Conservation (phyloP, 2,329 filamentous ascomycete genomes). For the Penicillium sp. region DNA sequence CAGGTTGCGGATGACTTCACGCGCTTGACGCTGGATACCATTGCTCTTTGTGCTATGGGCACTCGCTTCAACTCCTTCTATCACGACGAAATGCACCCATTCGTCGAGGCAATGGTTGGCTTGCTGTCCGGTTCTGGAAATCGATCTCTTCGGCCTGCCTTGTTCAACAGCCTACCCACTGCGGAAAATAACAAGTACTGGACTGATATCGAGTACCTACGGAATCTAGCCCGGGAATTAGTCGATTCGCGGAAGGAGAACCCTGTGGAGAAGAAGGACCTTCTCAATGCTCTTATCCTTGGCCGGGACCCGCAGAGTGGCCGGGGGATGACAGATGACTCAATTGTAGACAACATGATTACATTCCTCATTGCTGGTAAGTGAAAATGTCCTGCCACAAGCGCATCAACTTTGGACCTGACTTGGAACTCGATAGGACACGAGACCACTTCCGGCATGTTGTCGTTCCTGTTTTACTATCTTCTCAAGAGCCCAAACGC, state of each 20-base stretch:
- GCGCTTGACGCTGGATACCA: constrained; percentile 68
- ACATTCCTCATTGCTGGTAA: constrained; percentile 66
- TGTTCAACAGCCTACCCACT: constrained; percentile 47
- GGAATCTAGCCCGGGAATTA: constrained; percentile 58
- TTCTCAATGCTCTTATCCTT: constrained; percentile 68
- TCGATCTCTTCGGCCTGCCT: constrained; percentile 49
- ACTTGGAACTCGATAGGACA: constrained; percentile 48
- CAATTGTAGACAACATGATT: constrained; percentile 68
- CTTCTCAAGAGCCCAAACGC: constrained; percentile 61
- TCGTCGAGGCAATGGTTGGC: constrained; percentile 65
- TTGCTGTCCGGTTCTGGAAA: constrained; percentile 58
- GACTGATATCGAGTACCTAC: constrained; percentile 45
- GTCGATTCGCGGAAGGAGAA: constrained; percentile 58
- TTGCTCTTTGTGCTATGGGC: constrained; percentile 69
- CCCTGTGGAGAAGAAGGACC: constrained; percentile 60
- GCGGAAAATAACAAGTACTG: constrained; percentile 33
- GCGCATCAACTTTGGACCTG: neutral
- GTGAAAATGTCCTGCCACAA: neutral
- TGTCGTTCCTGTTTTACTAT: constrained; percentile 65
- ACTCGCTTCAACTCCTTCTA: constrained; percentile 76
- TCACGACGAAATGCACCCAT: constrained; percentile 65
- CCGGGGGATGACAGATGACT: constrained; percentile 60
- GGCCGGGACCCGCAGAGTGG: constrained; percentile 67
- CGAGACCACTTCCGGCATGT: constrained; percentile 67
- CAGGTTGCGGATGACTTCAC: constrained; percentile 66